Percentiles rank a stretch among this genome's conserved stretches.
Conservation (phyloP, 352 stramenopile genomes). For the Globisporangium cylindrosporum region DNA sequence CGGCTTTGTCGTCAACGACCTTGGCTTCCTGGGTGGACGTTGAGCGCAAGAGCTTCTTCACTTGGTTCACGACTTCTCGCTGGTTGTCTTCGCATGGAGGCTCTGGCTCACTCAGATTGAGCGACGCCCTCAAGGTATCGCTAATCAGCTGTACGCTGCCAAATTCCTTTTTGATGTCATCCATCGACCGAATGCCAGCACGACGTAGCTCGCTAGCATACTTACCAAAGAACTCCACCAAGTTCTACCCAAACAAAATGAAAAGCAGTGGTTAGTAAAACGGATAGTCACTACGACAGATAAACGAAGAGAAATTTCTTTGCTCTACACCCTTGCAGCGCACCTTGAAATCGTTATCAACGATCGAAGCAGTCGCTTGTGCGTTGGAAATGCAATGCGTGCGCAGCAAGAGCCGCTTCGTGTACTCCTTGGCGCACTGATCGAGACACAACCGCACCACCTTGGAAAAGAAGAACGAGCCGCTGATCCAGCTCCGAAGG, state of each 20-base stretch:
- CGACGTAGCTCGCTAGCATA: conserved; percentile 64
- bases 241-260: conserved; percentile 29
- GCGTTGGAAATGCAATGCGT: conserved; percentile 55
- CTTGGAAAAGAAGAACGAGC: conserved; percentile 86
- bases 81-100: conserved; percentile 16
- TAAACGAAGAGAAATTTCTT: not conserved
- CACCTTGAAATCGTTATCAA: conserved; percentile 69
- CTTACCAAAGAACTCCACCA: conserved; percentile 71
- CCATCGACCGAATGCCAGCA: conserved; percentile 58
- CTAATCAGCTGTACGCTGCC: conserved; percentile 44
- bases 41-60: conserved; percentile 63
- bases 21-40: conserved; percentile 55
- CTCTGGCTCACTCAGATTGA: conserved; percentile 26
- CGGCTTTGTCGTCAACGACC: conserved; percentile 26
- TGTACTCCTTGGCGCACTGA: conserved; percentile 63
- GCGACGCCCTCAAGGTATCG: conserved; percentile 33
- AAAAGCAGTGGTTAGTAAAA: not conserved
- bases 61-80: conserved; percentile 38
- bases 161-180: conserved; percentile 74
- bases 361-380: conserved; percentile 27
- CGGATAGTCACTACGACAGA: not conserved
- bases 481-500: conserved; percentile 70
- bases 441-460: conserved; percentile 70
- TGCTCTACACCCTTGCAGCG: not conserved
- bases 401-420: conserved; percentile 52